Evolutionary conservation across 805 yeast genomes (phyloP), one percentile per base, ranked within the genome.

Genomic region (Saturnispora diversa): DNA sequence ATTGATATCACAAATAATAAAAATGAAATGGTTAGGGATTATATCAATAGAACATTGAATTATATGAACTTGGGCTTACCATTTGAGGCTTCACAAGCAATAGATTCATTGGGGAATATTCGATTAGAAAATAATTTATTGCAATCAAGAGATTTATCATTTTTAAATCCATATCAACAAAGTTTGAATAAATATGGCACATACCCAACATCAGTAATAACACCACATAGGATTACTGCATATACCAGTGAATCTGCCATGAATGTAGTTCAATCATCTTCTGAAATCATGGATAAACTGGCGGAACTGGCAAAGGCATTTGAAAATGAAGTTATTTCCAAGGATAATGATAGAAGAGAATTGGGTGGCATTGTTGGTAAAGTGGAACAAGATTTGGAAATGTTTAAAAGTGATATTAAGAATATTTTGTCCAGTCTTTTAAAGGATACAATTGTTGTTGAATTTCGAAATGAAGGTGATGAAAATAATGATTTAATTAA

Each of bases 231-330:
- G 17, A 34, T 29, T 21, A 19, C 13, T 15, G 21, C 31, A 20
- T 76, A 69, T 51, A 56, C 62, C 12, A 68, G 77, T 3, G 77
- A 73, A 51, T 68, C 76, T 23, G 78, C 77, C 1, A 69, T 72
- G 50, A 68, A 66, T 35, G 75, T 74, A 5, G 64, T 69, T 24
- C 78, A 73, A 46, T 62, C 63, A 45, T 67, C 77, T 1, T 63
- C 65, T 39, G 69, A 74, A n/a, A 60, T 79, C 38, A 47, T 71
- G 17, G 72, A 68, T 15, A 63, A 71, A n/a, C 63, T 76, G 42
- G 60, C 63, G 12, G 68, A 64, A 15, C 61, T 74, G 31, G 62
- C 75, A 4, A 57, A 60, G 29, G 69, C 75, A 16, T 84, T 78
- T 54, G 78, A 75, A 37, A 56, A 56, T 8, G 80, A 76, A 45